A percentile compares a stretch with the other conserved stretches of the same genome.
Conservation (phyloP, 495 filamentous ascomycete genomes). For the Talaromyces stipitatus region DNA sequence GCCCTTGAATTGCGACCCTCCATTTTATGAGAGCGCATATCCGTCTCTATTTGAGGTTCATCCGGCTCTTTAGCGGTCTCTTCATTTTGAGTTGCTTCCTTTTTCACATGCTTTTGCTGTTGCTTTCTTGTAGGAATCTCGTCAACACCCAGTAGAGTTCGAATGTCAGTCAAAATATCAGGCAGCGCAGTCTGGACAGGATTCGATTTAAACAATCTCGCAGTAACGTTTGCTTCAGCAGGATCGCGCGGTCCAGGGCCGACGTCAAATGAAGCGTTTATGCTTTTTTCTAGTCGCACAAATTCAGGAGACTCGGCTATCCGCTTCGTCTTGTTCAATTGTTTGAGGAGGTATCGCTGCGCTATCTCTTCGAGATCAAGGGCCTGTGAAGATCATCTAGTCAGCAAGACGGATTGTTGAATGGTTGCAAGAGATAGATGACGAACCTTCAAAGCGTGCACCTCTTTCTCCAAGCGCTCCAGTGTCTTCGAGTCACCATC, state of each 20-base stretch:
- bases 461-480: constrained; percentile 63
- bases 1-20: constrained; percentile 6
- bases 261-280: constrained; percentile 20
- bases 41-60: constrained; percentile 10
- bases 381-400: constrained; percentile 20
- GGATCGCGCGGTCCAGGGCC: constrained; percentile 38
- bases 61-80: constrained; percentile 6
- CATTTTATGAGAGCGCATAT: constrained; percentile 13
- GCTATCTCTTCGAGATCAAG: constrained; percentile 61
- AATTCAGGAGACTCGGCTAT: constrained; percentile 49
- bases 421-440: constrained; percentile 1
- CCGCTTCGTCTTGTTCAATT: constrained; percentile 63
- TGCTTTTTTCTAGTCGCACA: constrained; percentile 21
- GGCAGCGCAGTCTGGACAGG: constrained; percentile 63
- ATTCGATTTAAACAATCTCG: constrained; percentile 68
- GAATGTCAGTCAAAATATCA: constrained; percentile 54
- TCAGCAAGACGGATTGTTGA: neutral
- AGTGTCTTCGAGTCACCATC: constrained; percentile 27
- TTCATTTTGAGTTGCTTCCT: constrained; percentile 9
- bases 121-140: constrained; percentile 23
- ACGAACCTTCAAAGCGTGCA: constrained; percentile 64
- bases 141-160: constrained; percentile 51
- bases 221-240: constrained; percentile 65
- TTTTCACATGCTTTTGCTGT: constrained; percentile 10
- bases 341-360: constrained; percentile 64